These are phyloP conservation scores for Eucalyptus cloeziana DNA, from an alignment of 345 rosid genomes.

Conservation along the genomic window DNA sequence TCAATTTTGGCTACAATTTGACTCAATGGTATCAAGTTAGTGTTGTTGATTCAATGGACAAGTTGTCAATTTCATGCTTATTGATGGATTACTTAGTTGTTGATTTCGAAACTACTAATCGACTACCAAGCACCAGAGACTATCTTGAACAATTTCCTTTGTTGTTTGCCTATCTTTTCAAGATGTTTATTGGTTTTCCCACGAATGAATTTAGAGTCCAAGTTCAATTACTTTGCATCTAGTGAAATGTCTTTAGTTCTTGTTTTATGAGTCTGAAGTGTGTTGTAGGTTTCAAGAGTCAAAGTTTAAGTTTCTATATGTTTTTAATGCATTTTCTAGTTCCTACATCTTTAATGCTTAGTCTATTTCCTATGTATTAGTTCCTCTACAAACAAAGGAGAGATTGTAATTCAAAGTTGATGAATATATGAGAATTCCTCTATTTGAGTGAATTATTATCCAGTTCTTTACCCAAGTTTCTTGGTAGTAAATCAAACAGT, in stretches of 20 bases:
- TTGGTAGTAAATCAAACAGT: neutral
- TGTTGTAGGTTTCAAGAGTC: neutral
- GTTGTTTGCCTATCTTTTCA: neutral
- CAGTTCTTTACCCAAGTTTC: neutral
- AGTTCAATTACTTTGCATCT: neutral
- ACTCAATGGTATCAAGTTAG: neutral
- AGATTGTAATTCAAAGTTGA: neutral
- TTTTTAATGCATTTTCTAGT: neutral
- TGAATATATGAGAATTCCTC: neutral
- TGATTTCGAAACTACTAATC: too few species aligned
- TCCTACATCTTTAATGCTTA: neutral
- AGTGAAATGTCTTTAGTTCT: neutral
- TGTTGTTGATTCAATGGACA: neutral
- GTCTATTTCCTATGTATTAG: neutral
- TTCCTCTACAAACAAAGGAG: neutral
- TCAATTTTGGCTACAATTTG: neutral
- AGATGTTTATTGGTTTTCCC: neutral
- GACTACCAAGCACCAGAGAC: neutral
- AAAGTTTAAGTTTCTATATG: neutral
- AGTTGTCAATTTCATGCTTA: neutral
- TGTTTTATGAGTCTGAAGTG: neutral
- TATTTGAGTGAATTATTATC: neutral
- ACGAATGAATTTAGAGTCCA: neutral
- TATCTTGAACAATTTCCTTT: neutral
- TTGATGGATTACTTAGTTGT: neutral